Evolutionary conservation across 352 stramenopile species (phyloP).

Genomic region (Globisporangium orthogonon): DNA sequence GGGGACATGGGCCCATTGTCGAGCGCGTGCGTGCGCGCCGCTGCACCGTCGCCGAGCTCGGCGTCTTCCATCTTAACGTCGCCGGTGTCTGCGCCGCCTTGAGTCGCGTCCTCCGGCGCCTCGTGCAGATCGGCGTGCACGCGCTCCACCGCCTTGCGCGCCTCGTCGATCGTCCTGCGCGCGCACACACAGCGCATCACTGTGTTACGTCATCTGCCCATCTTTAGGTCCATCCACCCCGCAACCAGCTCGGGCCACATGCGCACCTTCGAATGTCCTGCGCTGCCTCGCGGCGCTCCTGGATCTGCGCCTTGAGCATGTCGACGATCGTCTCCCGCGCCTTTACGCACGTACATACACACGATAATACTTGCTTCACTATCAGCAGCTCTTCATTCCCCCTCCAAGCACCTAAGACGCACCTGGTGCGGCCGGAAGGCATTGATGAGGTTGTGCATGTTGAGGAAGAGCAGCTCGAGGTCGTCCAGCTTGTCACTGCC

Average conservation of each 20-base stretch:
- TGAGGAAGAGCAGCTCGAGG: conserved; percentile 82
- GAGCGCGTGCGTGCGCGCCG: conserved; percentile 5
- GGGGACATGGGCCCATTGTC: conserved; percentile 12
- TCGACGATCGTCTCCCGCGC: conserved; percentile 78
- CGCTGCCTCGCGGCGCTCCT: conserved; percentile 61
- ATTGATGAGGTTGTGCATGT: conserved; percentile 90
- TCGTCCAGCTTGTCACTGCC: conserved; percentile 78
- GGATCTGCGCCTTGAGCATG: conserved; percentile 75
- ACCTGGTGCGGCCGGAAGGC: conserved; percentile 79
- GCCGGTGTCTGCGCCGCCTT: conserved; percentile 8
- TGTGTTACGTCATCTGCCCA: background rate
- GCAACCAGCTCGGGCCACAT: background rate
- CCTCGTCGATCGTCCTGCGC: conserved; percentile 55
- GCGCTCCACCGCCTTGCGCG: conserved; percentile 48
- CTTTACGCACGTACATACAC: background rate
- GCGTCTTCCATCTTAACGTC: conserved; percentile 24
- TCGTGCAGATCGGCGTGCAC: conserved; percentile 58
- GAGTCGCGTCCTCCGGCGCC: conserved; percentile 29
- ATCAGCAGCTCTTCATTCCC: background rate
- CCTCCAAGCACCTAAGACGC: background rate
- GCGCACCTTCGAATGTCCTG: conserved; percentile 59
- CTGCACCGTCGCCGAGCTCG: conserved; percentile 15
- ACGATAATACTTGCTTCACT: background rate
- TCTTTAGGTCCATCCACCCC: background rate
- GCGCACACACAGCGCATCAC: background rate